A percentile compares a stretch with the other conserved stretches of the same genome.
Evolutionary conservation across 2,329 filamentous ascomycete species (phyloP).

Genomic region (Exserohilum rostratum): DNA sequence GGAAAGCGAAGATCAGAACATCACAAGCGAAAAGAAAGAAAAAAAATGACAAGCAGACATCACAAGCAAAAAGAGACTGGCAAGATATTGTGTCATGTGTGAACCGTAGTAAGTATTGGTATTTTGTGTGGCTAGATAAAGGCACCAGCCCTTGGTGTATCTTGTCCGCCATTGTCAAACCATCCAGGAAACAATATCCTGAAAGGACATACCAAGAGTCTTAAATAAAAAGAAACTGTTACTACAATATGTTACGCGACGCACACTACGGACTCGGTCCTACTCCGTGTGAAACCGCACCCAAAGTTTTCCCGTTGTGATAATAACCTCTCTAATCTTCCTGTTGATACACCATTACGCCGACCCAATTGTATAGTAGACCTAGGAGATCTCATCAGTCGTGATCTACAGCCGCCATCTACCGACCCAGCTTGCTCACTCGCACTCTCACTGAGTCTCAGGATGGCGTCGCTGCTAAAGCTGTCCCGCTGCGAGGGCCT

Average conservation of each 20-base stretch:
- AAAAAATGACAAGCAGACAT: no score
- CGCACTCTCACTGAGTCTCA: constrained; percentile 30
- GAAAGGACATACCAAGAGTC: constrained; percentile 18
- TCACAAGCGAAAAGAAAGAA: no score
- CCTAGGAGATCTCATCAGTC: constrained; percentile 35
- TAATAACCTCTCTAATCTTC: constrained; percentile 23
- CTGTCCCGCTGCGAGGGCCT: constrained; percentile 52
- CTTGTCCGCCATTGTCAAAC: constrained; percentile 31
- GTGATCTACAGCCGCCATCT: constrained; percentile 32
- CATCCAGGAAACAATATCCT: constrained; percentile 24
- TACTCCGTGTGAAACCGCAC: constrained; percentile 28
- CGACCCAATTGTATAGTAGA: constrained; percentile 37
- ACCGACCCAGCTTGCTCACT: constrained; percentile 28
- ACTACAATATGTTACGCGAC: constrained; percentile 23
- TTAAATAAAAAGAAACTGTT: constrained; percentile 22
- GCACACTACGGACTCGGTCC: constrained; percentile 31
- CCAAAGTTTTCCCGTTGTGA: constrained; percentile 19
- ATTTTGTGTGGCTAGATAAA: constrained; percentile 35
- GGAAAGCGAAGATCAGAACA: background rate
- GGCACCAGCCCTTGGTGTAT: constrained; percentile 46
- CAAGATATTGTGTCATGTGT: constrained; percentile 16
- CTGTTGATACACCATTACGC: constrained; percentile 37
- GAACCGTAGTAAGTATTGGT: constrained; percentile 24
- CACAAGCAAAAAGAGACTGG: constrained; percentile 8
- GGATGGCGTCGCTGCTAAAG: constrained; percentile 38